phyloP scores from a whole-genome alignment of 83 land plant species.

The Picea abies region DNA sequence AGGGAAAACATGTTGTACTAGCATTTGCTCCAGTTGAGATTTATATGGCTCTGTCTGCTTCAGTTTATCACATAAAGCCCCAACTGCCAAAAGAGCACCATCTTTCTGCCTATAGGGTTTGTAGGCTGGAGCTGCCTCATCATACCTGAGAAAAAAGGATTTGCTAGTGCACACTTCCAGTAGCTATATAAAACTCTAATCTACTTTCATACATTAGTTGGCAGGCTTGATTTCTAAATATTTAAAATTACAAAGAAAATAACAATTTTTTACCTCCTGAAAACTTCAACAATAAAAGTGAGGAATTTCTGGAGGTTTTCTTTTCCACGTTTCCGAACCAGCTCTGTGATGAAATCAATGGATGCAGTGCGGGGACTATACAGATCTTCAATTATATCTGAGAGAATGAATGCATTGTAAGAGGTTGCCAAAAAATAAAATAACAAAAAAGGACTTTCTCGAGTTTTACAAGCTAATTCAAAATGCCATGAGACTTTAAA shows the following conservation, averaged over 20 bases:
- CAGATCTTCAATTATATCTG: too few relatives aligned
- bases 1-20: slow-evolving; percentile 97
- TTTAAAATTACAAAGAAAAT: background rate
- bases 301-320: slow-evolving; percentile 92
- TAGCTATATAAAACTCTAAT: slow-evolving; percentile 8
- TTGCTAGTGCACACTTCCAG: slow-evolving; percentile 26
- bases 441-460: too few relatives aligned
- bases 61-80: slow-evolving; percentile 90
- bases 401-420: too few relatives aligned
- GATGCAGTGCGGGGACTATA: too few relatives aligned
- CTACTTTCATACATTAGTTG: background rate
- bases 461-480: too few relatives aligned
- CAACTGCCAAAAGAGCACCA: slow-evolving; percentile 97
- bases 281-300: slow-evolving; percentile 79
- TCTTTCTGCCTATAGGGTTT: slow-evolving; percentile 93
- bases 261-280: slow-evolving; percentile 59
- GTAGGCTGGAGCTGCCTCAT: slow-evolving; percentile 60
- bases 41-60: slow-evolving; percentile 70
- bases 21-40: slow-evolving; percentile 75
- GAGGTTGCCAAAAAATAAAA: too few relatives aligned
- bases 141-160: slow-evolving; percentile 53
- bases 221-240: background rate
- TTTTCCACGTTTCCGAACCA: slow-evolving; percentile 92
- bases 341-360: too few relatives aligned
- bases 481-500: too few relatives aligned